Evolutionary conservation across 2,329 filamentous ascomycete species (phyloP), one percentile per base, ranked within the genome.

Genomic region (Arthroderma sp.): DNA sequence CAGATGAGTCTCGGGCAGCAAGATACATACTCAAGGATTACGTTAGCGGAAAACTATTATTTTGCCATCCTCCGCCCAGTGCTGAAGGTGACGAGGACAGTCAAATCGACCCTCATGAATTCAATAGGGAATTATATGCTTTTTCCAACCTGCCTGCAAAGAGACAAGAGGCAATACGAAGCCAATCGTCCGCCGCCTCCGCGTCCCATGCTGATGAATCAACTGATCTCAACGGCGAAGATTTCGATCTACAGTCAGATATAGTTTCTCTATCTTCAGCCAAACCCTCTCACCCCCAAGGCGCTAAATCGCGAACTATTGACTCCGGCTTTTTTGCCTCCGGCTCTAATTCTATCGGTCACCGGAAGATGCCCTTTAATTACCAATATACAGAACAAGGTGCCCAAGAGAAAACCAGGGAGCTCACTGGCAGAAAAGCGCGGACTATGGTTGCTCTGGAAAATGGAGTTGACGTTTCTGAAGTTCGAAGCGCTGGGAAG

Each of bases 21-120:
- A 77, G 91, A 43, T 83, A 86, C 54, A 74, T 98, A 10, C 75
- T 98, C 28, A 98, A 98, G 63, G 91, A 98, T 67, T 98, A 96
- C 58, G 91, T 98, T 54, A 94, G 83, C 60, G 91, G 91, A 50
- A 96, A 95, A 67, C 75, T 98, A 0, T 75, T 96, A 4, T 96
- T 83, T 68, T 91, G 87, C 53, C 82, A 89, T 56, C 88, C 91
- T 4, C 91, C 91, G 0, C 88, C 88, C 0, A 45, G 68, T 4
- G 74, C 80, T 29, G 68, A 71, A 5, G 64, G 69, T 2, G 60
- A 61, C 32, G 56, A 55, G 38, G 51, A 59, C 39, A 50, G 57
- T 1, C 53, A 55, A n/a, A 77, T 83, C 34, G 83, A 95, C 54
- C 70, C 78, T 0, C 68, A 69, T 40, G 77, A 82, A 44, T 98